Evolutionary conservation across 257 asterid genomes (phyloP).

Genomic region (Penstemon newberryi): DNA sequence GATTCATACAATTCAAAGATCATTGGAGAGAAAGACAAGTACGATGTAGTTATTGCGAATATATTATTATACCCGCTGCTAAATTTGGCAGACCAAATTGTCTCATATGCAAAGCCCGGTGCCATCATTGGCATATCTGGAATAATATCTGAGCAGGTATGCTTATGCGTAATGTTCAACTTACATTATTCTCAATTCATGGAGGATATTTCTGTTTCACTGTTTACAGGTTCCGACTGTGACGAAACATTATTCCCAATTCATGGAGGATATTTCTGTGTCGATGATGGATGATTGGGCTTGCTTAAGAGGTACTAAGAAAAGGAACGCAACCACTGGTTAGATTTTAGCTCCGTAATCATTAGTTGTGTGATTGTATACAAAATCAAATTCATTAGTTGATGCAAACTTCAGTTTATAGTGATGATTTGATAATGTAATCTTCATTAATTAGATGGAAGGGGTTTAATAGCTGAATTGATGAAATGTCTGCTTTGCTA

Average conservation of each 20-base stretch:
- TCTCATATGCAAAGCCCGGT: constrained; percentile 77
- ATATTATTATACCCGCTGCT: constrained; percentile 72
- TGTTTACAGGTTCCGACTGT: constrained; percentile 60
- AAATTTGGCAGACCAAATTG: constrained; percentile 70
- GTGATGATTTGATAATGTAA: too few relatives aligned
- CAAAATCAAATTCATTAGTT: too few relatives aligned
- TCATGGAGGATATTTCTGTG: constrained; percentile 55
- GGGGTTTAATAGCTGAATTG: too few relatives aligned
- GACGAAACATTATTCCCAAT: constrained; percentile 56
- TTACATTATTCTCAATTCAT: too few relatives aligned
- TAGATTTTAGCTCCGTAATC: constrained; percentile 2
- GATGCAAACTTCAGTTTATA: too few relatives aligned
- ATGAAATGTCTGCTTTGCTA: too few relatives aligned
- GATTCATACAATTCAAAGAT: constrained; percentile 38
- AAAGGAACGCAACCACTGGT: constrained; percentile 22
- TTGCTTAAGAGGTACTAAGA: constrained; percentile 73
- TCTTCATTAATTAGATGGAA: too few relatives aligned
- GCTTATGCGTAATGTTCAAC: too few relatives aligned
- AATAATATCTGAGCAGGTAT: constrained; percentile 86
- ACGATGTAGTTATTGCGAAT: constrained; percentile 77
- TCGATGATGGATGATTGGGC: constrained; percentile 85
- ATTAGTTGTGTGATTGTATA: constrained; percentile 2
- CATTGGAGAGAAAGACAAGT: constrained; percentile 46
- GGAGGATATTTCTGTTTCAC: too few relatives aligned
- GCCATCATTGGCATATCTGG: constrained; percentile 78